Evolutionary conservation across 345 rosid species (phyloP).

Genomic region (Moringa oleifera): DNA sequence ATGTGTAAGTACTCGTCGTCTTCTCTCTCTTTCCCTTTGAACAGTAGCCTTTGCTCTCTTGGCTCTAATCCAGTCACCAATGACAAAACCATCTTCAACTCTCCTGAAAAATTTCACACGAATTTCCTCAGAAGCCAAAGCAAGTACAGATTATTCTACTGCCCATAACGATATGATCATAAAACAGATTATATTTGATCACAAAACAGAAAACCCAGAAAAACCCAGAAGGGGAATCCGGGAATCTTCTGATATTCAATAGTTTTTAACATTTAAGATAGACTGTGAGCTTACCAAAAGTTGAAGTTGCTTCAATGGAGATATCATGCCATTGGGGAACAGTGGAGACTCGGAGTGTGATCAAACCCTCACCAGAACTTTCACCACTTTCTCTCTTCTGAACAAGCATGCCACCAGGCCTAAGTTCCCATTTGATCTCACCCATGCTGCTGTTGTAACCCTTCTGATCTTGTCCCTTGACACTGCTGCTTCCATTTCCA

Average conservation of each 20-base stretch:
- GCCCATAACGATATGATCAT: no score
- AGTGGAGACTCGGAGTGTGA: slow-evolving; percentile 65
- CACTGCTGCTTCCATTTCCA: slow-evolving; percentile 12
- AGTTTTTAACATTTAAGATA: no score
- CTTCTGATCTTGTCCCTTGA: slow-evolving; percentile 27
- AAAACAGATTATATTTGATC: no score
- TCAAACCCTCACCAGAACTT: slow-evolving; percentile 36
- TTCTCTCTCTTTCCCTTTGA: slow-evolving; percentile 91
- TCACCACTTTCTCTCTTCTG: slow-evolving; percentile 54
- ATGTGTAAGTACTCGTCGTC: slow-evolving; percentile 75
- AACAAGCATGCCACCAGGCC: slow-evolving; percentile 95
- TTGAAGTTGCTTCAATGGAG: slow-evolving; percentile 76
- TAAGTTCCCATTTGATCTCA: slow-evolving; percentile 81
- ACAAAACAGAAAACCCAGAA: no score
- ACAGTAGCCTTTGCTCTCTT: slow-evolving; percentile 72
- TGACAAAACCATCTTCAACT: slow-evolving; percentile 75
- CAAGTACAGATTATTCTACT: no score
- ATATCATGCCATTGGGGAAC: slow-evolving; percentile 63
- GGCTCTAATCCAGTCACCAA: slow-evolving; percentile 68
- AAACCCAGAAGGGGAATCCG: no score
- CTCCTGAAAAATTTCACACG: no score
- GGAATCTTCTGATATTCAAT: no score
- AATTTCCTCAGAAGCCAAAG: no score
- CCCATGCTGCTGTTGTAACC: slow-evolving; percentile 19
- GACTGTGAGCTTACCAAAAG: slow-evolving; percentile 84